Percentiles rank a stretch among this genome's conserved stretches.
Conservation (phyloP, 176 grass and related monocot species). For the Eragrostis nindensis region DNA sequence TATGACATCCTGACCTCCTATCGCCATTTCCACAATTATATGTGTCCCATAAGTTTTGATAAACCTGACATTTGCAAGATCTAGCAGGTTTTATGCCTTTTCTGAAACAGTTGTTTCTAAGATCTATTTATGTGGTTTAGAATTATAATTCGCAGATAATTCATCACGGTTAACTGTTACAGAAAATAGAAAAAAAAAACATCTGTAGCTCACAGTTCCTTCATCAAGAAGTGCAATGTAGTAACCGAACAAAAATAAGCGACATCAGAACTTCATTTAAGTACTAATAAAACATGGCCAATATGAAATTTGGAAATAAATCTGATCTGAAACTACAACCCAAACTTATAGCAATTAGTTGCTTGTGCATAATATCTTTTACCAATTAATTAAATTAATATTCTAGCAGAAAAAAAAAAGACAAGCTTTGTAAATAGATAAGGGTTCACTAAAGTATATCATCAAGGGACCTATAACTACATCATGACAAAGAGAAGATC, state of each 20-base stretch:
- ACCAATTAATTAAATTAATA: no score
- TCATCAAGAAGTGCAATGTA: not conserved
- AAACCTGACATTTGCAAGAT: constrained; percentile 60
- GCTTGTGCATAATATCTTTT: not conserved
- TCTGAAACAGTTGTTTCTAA: not conserved
- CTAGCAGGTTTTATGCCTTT: not conserved
- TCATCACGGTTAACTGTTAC: not conserved
- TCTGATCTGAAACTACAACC: constrained; percentile 1
- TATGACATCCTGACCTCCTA: constrained; percentile 94
- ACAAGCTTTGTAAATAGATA: not conserved
- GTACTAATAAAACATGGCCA: constrained; percentile 9
- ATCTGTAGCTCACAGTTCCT: not conserved
- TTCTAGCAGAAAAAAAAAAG: not conserved
- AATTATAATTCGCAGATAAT: constrained; percentile 1
- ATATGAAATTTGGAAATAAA: no score
- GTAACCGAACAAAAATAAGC: not conserved
- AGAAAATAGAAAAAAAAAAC: not conserved
- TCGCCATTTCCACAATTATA: constrained; percentile 88
- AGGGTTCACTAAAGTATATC: not conserved
- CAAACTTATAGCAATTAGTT: not conserved
- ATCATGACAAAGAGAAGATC: not conserved
- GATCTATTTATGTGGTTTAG: not conserved
- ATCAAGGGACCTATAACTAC: not conserved
- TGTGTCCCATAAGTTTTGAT: constrained; percentile 92
- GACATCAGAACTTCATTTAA: not conserved